Evolutionary conservation across 1,139 yeast genomes (phyloP).

Genomic region (Geotrichum restrictum): DNA sequence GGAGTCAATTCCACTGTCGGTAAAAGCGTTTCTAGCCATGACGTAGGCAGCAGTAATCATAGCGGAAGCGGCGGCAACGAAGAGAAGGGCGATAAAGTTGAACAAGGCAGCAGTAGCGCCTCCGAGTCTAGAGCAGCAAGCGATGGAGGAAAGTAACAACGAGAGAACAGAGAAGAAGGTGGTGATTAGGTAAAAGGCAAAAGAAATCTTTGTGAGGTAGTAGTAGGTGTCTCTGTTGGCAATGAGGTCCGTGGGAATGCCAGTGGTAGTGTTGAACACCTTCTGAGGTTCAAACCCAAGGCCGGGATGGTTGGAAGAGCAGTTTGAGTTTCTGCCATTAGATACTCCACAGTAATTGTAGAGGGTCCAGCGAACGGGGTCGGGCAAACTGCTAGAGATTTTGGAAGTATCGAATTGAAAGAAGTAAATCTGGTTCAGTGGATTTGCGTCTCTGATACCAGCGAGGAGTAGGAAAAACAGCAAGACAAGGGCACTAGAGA

Average conservation of each 20-base stretch:
- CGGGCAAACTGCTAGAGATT: constrained; percentile 47
- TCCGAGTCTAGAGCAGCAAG: constrained; percentile 36
- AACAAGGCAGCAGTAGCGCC: constrained; percentile 38
- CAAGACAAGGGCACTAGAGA: constrained; percentile 50
- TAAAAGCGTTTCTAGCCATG: constrained; percentile 56
- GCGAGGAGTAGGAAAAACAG: constrained; percentile 60
- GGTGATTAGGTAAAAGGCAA: constrained; percentile 62
- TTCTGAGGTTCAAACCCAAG: constrained; percentile 63
- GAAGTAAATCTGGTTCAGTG: constrained; percentile 62
- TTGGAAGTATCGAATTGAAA: constrained; percentile 61
- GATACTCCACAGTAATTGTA: constrained; percentile 56
- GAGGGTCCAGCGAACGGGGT: constrained; percentile 62
- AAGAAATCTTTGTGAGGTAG: constrained; percentile 63
- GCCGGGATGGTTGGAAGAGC: constrained; percentile 52
- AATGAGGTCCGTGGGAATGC: constrained; percentile 50
- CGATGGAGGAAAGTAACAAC: constrained; percentile 40
- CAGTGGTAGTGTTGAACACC: constrained; percentile 48
- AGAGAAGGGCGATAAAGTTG: constrained; percentile 48
- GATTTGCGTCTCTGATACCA: constrained; percentile 51
- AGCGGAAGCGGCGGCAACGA: constrained; percentile 55
- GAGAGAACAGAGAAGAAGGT: constrained; percentile 53
- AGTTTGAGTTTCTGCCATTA: constrained; percentile 42
- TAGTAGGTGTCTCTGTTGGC: constrained; percentile 50
- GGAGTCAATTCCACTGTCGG: constrained; percentile 46
- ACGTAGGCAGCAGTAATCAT: constrained; percentile 63